Evolutionary conservation across 1,284 basidiomycete genomes (phyloP).

Genomic region (Fistulinella staudtii): DNA sequence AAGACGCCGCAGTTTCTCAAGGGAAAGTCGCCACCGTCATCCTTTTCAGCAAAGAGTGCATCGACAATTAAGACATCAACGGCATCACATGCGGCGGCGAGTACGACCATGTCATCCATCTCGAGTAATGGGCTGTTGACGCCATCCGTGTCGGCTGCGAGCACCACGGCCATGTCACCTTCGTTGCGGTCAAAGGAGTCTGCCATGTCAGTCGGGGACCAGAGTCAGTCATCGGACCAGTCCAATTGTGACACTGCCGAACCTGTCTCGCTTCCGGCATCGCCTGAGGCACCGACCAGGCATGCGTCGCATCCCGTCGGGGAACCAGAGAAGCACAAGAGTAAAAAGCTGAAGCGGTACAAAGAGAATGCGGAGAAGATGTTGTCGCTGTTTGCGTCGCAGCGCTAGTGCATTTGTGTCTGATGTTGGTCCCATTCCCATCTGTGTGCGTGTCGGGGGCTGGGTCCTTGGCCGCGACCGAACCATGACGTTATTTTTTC

Average conservation of each 20-base stretch:
- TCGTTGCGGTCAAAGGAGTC: conserved; percentile 80
- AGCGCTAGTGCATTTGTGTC: conserved; percentile 40
- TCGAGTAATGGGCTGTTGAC: conserved; percentile 52
- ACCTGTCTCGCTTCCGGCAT: conserved; percentile 17
- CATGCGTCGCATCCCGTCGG: conserved; percentile 27
- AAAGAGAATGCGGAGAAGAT: conserved; percentile 80
- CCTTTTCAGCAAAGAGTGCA: conserved; percentile 48
- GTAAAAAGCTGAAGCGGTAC: conserved; percentile 75
- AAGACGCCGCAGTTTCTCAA: conserved; percentile 69
- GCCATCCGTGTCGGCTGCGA: conserved; percentile 52
- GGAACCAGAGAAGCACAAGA: conserved; percentile 55
- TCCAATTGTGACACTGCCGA: conserved; percentile 51
- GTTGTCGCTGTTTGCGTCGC: conserved; percentile 68
- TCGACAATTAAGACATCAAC: conserved; percentile 38
- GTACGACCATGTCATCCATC: conserved; percentile 44
- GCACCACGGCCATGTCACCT: conserved; percentile 45
- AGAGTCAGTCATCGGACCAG: conserved; percentile 66
- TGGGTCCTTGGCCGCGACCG: conserved; percentile 25
- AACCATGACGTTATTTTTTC: too few species aligned
- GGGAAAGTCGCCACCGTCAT: conserved; percentile 61
- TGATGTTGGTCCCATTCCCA: background rate
- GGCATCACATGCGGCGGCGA: conserved; percentile 44
- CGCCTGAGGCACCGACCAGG: conserved; percentile 35
- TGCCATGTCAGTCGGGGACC: conserved; percentile 61
- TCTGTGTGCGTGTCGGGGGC: conserved; percentile 14